Evolutionary conservation across 352 stramenopile genomes (phyloP), one percentile per base, ranked within the genome.

Genomic region (Pythium phragmiticola): DNA sequence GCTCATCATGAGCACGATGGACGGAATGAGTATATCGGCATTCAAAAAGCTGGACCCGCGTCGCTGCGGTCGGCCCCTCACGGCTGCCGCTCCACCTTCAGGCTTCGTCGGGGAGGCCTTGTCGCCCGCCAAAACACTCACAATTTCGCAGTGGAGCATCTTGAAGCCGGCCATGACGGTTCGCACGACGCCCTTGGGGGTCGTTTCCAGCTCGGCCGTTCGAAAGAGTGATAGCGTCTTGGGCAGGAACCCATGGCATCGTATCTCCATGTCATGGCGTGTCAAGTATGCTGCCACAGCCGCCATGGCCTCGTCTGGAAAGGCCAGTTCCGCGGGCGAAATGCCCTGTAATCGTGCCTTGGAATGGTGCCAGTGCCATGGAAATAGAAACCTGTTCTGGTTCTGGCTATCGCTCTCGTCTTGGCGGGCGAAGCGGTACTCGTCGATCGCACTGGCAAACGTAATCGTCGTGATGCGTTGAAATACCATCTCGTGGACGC

Each of bases 1-100:
- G 39, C 61, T 69, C 50, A 77, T 72, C 53, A 77, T 72, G 19
- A 77, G 53, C 49, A 77, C 70, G 16, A 77, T 34, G 23, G 66
- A 65, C 4, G 70, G 70, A 45, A 77, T 72, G 17, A 77, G 50
- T 50, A 77, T 57, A 34, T 77, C 70, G 5, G 70, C 70, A 41
- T 69, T 77, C 7, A 77, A 43, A 42, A 72, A 70, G 30, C 46
- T 65, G 1, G 65, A 72, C 3, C 19, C 30, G 12, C 58, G 57
- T 23, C 63, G 46, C 33, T 45, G 13, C n/a, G 63, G 21, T 49
- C 21, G 43, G 45, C 43, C 0, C 51, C 6, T 47, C 12, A 19
- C 30, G 4, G 19, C 4, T 37, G 34, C 34, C 34, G 11, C 26
- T 30, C 34, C 34, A 39, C 37, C 13, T 6, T 61, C 30, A 9